Evolutionary conservation across 768 basidiomycete species (phyloP).

Genomic region (Inosperma sp.): DNA sequence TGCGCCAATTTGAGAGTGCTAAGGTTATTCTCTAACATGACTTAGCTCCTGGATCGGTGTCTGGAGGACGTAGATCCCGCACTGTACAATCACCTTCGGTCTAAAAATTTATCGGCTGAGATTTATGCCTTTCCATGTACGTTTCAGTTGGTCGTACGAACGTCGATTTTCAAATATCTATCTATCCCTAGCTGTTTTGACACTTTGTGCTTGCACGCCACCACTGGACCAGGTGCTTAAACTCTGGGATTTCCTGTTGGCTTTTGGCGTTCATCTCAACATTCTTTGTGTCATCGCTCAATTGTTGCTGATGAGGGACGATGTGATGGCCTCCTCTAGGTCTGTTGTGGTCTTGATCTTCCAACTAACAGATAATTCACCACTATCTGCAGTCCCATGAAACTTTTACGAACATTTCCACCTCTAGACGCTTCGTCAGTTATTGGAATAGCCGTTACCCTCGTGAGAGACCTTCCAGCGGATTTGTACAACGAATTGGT

Average conservation of each 20-base stretch:
- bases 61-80: constrained; percentile 88
- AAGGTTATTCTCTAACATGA: background rate
- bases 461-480: constrained; percentile 85
- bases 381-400: constrained; percentile 70
- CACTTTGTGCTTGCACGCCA: constrained; percentile 94
- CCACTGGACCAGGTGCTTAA: constrained; percentile 92
- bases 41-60: constrained; percentile 86
- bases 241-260: constrained; percentile 96
- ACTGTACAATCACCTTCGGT: constrained; percentile 72
- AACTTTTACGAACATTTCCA: constrained; percentile 88
- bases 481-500: constrained; percentile 88
- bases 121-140: constrained; percentile 96
- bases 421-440: constrained; percentile 83
- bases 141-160: no score
- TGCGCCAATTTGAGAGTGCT: constrained; percentile 29
- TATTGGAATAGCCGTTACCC: constrained; percentile 88
- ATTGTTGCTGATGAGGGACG: constrained; percentile 81
- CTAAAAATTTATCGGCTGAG: constrained; percentile 91
- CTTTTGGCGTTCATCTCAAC: constrained; percentile 95
- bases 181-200: constrained; percentile 68
- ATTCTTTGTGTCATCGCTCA: constrained; percentile 97
- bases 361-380: constrained; percentile 6
- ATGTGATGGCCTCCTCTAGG: constrained; percentile 86
- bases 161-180: background rate
- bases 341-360: constrained; percentile 30